Evolutionary conservation across 192 early-diverging fungal genomes (phyloP), one percentile per base, ranked within the genome.

Genomic region (Backusella liffmaniae): DNA sequence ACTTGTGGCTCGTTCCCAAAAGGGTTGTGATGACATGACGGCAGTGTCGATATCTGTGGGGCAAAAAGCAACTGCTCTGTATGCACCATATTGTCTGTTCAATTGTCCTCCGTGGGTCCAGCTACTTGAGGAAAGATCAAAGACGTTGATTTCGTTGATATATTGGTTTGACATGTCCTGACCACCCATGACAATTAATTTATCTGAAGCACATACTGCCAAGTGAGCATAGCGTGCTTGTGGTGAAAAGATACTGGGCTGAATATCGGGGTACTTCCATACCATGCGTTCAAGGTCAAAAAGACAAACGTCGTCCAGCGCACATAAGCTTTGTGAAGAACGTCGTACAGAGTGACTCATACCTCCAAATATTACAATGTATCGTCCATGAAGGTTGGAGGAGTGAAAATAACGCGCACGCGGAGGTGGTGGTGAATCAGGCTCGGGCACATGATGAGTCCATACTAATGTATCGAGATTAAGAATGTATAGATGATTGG

Each of bases 121-220:
- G 23, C 83, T 84, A 26, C 85, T 86, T 1, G 82, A 67, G 23
- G 85, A 83, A 29, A 94, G 79, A 75, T 92, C 87, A 39, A 92
- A 84, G 2, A 94, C 89, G 59, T 90, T 91, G 62, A 92, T 83
- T 74, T 94, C 91, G 59, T 87, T 87, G 1, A 94, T 86, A 75
- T 94, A 94, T 70, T 88, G 87, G 77, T 91, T 91, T 41, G 82
- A 86, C 67, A 92, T 84, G 53, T 94, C 91, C 78, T 94, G 92
- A 9, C 92, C 92, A 68, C 92, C 92, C 35, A 94, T 82, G 3
- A 94, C 79, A 30, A 94, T 79, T 39, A 94, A 78, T 53, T 79
- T 81, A 49, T 85, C 84, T 15, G 81, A 84, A 34, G 86, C 84
- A 21, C 92, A 82, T n/a, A 89, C 85, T 30, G 90, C 82, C 23